Evolutionary conservation across 257 asterid species (phyloP).

Genomic region (Nicotiana undulata): DNA sequence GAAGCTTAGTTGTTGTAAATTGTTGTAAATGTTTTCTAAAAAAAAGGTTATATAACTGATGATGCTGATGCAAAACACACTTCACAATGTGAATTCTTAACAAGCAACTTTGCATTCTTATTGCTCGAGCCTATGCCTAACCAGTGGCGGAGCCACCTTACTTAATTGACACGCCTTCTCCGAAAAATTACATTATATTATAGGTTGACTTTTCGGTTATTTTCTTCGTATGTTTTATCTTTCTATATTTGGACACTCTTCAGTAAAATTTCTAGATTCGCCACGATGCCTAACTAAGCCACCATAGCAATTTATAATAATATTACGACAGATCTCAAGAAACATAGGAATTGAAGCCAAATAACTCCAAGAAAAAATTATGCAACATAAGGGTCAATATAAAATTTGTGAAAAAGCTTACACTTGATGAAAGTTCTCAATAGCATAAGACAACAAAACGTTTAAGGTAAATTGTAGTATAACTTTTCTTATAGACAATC

Average conservation of each 20-base stretch:
- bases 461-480: background rate
- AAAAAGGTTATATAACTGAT: background rate
- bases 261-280: no score
- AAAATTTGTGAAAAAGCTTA: slow-evolving; percentile 26
- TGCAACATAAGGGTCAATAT: no score
- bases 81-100: background rate
- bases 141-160: no score
- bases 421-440: slow-evolving; percentile 68
- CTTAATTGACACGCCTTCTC: no score
- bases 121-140: background rate
- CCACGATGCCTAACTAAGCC: no score
- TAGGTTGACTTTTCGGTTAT: no score
- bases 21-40: background rate
- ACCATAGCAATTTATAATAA: background rate
- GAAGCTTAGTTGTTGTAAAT: background rate
- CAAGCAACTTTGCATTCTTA: background rate
- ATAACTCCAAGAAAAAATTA: background rate
- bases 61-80: background rate
- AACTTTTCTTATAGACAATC: background rate
- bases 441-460: slow-evolving; percentile 23
- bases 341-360: background rate
- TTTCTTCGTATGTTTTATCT: no score
- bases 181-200: no score
- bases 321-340: background rate
- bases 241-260: no score